These are phyloP conservation scores for Cryptococcus hybrid DNA, from an alignment of 1,284 basidiomycete genomes.

Conservation along the genomic window DNA sequence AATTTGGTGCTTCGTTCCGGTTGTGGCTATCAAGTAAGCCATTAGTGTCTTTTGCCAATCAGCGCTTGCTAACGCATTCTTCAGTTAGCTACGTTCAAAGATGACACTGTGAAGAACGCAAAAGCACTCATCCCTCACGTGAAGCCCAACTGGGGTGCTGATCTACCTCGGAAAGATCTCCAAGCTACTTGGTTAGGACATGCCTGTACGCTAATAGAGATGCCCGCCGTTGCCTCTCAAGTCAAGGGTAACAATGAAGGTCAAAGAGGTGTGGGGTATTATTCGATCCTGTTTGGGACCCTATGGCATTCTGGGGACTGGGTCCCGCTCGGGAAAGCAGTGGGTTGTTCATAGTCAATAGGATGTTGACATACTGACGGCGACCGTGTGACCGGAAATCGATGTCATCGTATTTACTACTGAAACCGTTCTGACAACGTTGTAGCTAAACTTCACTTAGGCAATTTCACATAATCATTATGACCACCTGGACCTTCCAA, in stretches of 20 bases:
- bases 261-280: slow-evolving; percentile 60
- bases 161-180: slow-evolving; percentile 38
- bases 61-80: neutral
- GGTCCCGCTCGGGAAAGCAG: slow-evolving; percentile 62
- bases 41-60: neutral
- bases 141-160: slow-evolving; percentile 28
- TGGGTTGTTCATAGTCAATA: slow-evolving; percentile 29
- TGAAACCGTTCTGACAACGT: neutral
- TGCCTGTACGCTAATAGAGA: slow-evolving; percentile 67
- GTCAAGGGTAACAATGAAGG: slow-evolving; percentile 13
- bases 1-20: slow-evolving; percentile 1
- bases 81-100: slow-evolving; percentile 3
- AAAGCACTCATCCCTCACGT: slow-evolving; percentile 24
- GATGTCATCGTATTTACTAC: slow-evolving; percentile 59
- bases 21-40: slow-evolving; percentile 4
- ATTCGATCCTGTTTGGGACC: slow-evolving; percentile 67
- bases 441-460: slow-evolving; percentile 7
- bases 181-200: slow-evolving; percentile 72
- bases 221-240: slow-evolving; percentile 46
- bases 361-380: no score
- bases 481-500: slow-evolving; percentile 62
- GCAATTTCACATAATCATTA: slow-evolving; percentile 63
- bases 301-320: slow-evolving; percentile 59
- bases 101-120: slow-evolving; percentile 15
- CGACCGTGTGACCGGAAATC: slow-evolving; percentile 55